Evolutionary conservation across 1,284 basidiomycete species (phyloP).

Genomic region (Porodaedalea pini): DNA sequence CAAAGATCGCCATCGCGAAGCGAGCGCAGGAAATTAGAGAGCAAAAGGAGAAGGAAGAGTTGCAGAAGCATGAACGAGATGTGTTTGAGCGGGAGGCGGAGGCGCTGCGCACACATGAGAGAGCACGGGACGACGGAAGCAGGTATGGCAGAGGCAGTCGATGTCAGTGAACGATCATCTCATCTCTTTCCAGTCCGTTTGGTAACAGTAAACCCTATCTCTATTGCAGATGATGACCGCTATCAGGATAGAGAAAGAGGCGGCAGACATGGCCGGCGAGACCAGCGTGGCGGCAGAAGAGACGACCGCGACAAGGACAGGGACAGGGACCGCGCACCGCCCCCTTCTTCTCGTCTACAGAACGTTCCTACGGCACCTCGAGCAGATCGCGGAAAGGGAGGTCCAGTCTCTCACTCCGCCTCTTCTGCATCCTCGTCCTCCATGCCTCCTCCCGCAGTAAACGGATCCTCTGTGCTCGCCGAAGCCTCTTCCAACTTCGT

Average conservation of each 20-base stretch:
- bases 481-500: slow-evolving; percentile 48
- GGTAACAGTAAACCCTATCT: slow-evolving; percentile 21
- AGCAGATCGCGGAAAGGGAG: slow-evolving; percentile 57
- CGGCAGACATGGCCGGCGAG: slow-evolving; percentile 33
- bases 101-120: slow-evolving; percentile 49
- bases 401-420: slow-evolving; percentile 30
- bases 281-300: slow-evolving; percentile 28
- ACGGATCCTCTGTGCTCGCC: slow-evolving; percentile 27
- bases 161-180: slow-evolving; percentile 38
- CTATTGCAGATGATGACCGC: slow-evolving; percentile 55
- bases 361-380: slow-evolving; percentile 82
- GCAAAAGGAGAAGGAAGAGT: slow-evolving; percentile 61
- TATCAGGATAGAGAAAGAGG: slow-evolving; percentile 27
- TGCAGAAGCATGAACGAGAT: slow-evolving; percentile 55
- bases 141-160: slow-evolving; percentile 42
- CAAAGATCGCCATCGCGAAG: slow-evolving; percentile 82
- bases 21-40: slow-evolving; percentile 76
- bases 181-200: slow-evolving; percentile 17
- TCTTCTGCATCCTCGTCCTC: slow-evolving; percentile 33
- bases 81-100: slow-evolving; percentile 74
- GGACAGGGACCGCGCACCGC: slow-evolving; percentile 27
- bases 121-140: slow-evolving; percentile 34
- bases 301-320: slow-evolving; percentile 29
- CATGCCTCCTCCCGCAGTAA: slow-evolving; percentile 43
- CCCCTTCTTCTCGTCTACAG: slow-evolving; percentile 46